These are phyloP conservation scores for Chrysosporium queenslandicum DNA, from an alignment of 2,329 filamentous ascomycete genomes.

Conservation along the genomic window DNA sequence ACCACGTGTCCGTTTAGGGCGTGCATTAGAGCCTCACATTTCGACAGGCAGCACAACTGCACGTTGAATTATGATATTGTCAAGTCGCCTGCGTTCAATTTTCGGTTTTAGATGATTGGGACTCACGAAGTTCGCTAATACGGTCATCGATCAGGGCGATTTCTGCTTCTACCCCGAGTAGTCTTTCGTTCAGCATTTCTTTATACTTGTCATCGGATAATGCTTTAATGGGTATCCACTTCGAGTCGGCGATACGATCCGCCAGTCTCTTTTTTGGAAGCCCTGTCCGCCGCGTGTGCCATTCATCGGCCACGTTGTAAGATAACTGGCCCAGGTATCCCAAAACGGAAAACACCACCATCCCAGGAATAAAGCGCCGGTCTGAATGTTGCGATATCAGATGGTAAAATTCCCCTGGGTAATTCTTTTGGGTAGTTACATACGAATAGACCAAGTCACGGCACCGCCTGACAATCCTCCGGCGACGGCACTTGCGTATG, in stretches of 20 bases:
- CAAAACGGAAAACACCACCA: slow-evolving; percentile 49
- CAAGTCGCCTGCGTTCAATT: background rate
- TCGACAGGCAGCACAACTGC: background rate
- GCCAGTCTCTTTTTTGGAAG: slow-evolving; percentile 34
- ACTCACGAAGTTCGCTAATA: slow-evolving; percentile 46
- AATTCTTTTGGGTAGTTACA: slow-evolving; percentile 12
- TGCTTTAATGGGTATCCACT: slow-evolving; percentile 61
- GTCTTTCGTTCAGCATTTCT: slow-evolving; percentile 58
- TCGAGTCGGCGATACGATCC: slow-evolving; percentile 48
- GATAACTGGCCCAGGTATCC: slow-evolving; percentile 48
- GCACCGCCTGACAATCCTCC: slow-evolving; percentile 56
- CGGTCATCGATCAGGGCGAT: slow-evolving; percentile 70
- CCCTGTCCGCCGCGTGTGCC: slow-evolving; percentile 33
- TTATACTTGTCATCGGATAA: slow-evolving; percentile 65
- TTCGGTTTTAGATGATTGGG: slow-evolving; percentile 3
- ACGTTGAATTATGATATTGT: background rate
- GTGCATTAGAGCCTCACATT: background rate
- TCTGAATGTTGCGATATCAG: slow-evolving; percentile 33
- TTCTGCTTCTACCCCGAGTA: slow-evolving; percentile 61
- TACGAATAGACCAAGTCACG: slow-evolving; percentile 48
- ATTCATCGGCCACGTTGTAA: slow-evolving; percentile 45
- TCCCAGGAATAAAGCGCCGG: slow-evolving; percentile 50
- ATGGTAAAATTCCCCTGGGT: background rate
- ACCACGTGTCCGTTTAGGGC: no score
- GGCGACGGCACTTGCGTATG: slow-evolving; percentile 58